phyloP scores from a whole-genome alignment of 495 filamentous ascomycete species.

The Daldinia vernicosa region DNA sequence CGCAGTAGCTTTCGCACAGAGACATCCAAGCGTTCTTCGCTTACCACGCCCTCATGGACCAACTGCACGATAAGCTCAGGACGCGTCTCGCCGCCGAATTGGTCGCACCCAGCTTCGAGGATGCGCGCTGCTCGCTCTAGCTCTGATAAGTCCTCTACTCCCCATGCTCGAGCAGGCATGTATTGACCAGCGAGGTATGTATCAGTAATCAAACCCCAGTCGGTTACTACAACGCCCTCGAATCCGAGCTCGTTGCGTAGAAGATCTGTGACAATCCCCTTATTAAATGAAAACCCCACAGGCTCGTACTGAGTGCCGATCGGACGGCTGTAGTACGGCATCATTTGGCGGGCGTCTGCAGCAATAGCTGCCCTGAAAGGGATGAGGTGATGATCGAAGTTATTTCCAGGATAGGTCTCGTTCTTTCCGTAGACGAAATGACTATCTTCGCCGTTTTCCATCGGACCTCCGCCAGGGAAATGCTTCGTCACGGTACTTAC shows the following conservation, averaged over 20 bases:
- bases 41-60: constrained; percentile 60
- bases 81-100: constrained; percentile 50
- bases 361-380: constrained; percentile 45
- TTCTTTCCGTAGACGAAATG: constrained; percentile 53
- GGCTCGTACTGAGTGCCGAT: constrained; percentile 37
- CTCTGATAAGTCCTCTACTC: constrained; percentile 37
- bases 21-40: constrained; percentile 58
- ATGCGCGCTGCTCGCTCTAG: constrained; percentile 40
- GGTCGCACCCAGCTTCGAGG: constrained; percentile 51
- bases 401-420: constrained; percentile 49
- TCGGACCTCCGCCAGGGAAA: constrained; percentile 51
- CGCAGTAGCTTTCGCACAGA: constrained; percentile 64
- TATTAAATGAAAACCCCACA: constrained; percentile 46
- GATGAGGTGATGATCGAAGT: constrained; percentile 47
- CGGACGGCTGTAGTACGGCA: constrained; percentile 49
- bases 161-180: constrained; percentile 40
- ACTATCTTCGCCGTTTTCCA: constrained; percentile 50
- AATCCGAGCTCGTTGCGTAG: constrained; percentile 50
- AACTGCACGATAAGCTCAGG: constrained; percentile 55
- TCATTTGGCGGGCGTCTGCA: constrained; percentile 47
- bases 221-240: constrained; percentile 49
- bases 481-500: constrained; percentile 51
- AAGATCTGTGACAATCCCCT: constrained; percentile 47
- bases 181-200: constrained; percentile 25
- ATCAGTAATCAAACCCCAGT: constrained; percentile 50